Conservation (phyloP, 805 yeast species). For the Candida maesae region DNA sequence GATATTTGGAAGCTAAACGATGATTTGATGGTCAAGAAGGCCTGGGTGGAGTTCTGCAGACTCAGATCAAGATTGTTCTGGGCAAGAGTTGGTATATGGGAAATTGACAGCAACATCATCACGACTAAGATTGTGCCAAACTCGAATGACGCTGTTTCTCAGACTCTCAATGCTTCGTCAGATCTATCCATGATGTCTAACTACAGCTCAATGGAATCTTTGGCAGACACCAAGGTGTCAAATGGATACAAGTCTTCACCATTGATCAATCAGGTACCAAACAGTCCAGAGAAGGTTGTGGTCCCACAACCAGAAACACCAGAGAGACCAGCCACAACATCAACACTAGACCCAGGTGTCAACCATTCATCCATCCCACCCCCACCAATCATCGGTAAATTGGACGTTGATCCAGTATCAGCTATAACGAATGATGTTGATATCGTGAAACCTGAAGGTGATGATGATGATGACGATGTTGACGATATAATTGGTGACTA, state of each 20-base stretch:
- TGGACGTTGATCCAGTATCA: too few species aligned
- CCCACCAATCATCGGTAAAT: too few species aligned
- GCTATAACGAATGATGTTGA: too few species aligned
- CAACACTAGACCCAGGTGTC: neutral
- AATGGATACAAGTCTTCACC: slow-evolving; percentile 18
- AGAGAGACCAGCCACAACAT: neutral
- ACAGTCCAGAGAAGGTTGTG: slow-evolving; percentile 2
- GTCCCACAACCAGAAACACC: slow-evolving; percentile 3
- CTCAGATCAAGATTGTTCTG: slow-evolving; percentile 75
- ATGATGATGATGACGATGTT: slow-evolving; percentile 13
- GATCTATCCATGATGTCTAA: slow-evolving; percentile 9
- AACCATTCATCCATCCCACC: neutral
- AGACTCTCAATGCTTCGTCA: slow-evolving; percentile 3
- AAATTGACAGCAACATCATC: slow-evolving; percentile 33
- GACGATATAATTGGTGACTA: slow-evolving; percentile 18
- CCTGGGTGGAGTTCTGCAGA: slow-evolving; percentile 63
- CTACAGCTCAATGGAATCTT: slow-evolving; percentile 17
- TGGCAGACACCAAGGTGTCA: slow-evolving; percentile 7
- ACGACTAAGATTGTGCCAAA: slow-evolving; percentile 33
- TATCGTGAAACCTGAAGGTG: slow-evolving; percentile 1
- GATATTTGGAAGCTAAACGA: slow-evolving; percentile 56
- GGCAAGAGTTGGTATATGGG: slow-evolving; percentile 83
- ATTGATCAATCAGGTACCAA: slow-evolving; percentile 10
- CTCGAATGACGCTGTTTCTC: slow-evolving; percentile 17
- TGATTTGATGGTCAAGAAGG: slow-evolving; percentile 39